Base-by-base conservation (phyloP, 1,284 basidiomycete genomes). In the Stygiomarasmius scandens region DNA sequence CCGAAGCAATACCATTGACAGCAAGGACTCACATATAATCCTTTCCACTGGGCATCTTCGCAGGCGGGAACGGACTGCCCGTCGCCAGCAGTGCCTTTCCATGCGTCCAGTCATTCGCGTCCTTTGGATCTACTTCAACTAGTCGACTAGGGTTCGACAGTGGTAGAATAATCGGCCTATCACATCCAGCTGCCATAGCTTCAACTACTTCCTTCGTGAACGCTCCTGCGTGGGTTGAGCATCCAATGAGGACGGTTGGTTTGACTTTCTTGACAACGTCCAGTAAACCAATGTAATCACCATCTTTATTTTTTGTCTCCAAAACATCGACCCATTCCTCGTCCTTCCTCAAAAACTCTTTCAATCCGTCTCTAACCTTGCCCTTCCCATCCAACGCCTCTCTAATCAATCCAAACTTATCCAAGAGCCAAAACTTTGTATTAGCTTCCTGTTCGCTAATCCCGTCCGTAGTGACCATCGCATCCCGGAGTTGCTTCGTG, bases 71-170 rank as follows among this genome's bases (percentile, higher is more conserved):
- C 0, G 92, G 92, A 62, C 89, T 91, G 12, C 92, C 92, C 6
- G 91, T 93, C 0, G 91, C 89, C 51, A 94, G 73, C 38, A 94
- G 74, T 16, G 90, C 92, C 66, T 82, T 85, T 3, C 90, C 91
- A 2, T 83, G 70, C 0, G 88, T 89, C 93, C 92, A 95, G 23
- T 85, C 77, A 63, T 86, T 85, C 45, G 87, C 81, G 66, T 92
- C 83, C 62, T 82, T 77, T 2, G 92, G 92, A 59, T 86, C 81
- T 1, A 90, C 89, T 70, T 94, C 92, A 47, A 86, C 86, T 53
- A 94, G 76, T 32, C 77, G 73, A 61, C 87, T 93, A 4, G 92
- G 93, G 72, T 95, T 95, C 51, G 87, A 90, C 64, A 95, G 77
- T 11, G 92, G 90, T 61, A 94, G 78, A 62, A 95, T 91, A 68